Conservation (phyloP, 495 filamentous ascomycete species). For the Penicillium longicatenatum region DNA sequence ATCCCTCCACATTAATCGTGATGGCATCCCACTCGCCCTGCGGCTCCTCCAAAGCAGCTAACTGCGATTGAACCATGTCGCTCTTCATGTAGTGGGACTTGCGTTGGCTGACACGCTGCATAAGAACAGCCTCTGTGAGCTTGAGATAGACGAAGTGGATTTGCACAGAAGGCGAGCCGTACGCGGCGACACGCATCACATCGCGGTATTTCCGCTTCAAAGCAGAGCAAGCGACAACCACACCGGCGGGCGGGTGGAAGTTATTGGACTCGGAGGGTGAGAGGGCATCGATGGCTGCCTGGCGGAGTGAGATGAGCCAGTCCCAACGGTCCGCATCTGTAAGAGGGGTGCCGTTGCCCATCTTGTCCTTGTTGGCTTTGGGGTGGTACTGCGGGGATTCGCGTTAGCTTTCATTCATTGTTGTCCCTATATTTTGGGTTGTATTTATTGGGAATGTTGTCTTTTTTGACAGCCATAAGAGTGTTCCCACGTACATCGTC, state of each 20-base stretch:
- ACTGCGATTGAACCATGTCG: slow-evolving; percentile 94
- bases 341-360: slow-evolving; percentile 81
- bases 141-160: slow-evolving; percentile 94
- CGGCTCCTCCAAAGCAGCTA: slow-evolving; percentile 82
- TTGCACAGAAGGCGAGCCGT: slow-evolving; percentile 70
- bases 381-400: slow-evolving; percentile 73
- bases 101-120: slow-evolving; percentile 71
- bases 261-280: slow-evolving; percentile 50
- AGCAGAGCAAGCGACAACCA: slow-evolving; percentile 93
- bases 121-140: slow-evolving; percentile 70
- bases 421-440: slow-evolving; percentile 11
- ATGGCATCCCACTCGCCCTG: slow-evolving; percentile 81
- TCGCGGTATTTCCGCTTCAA: slow-evolving; percentile 98
- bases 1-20: slow-evolving; percentile 73
- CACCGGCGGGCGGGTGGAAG: slow-evolving; percentile 62
- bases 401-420: slow-evolving; percentile 15
- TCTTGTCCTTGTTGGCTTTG: slow-evolving; percentile 85
- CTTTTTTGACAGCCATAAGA: background rate
- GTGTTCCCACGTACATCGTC: slow-evolving; percentile 73
- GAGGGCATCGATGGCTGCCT: slow-evolving; percentile 70
- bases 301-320: slow-evolving; percentile 89
- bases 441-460: background rate
- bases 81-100: slow-evolving; percentile 96
- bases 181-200: slow-evolving; percentile 87
- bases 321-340: slow-evolving; percentile 98